These are phyloP conservation scores for Fraxinus americana DNA, from an alignment of 257 asterid species.

Conservation along the genomic window DNA sequence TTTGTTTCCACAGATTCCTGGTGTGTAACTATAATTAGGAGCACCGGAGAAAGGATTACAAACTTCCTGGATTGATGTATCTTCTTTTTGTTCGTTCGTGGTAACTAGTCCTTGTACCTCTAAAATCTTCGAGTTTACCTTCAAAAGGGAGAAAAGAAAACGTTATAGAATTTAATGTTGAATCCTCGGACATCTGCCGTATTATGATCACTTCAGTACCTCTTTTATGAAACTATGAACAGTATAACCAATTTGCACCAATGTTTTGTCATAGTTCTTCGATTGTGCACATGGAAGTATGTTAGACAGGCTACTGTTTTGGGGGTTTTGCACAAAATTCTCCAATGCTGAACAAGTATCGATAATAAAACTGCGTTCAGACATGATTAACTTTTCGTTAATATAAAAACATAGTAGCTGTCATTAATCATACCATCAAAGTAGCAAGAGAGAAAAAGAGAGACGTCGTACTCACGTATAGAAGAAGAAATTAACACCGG, in stretches of 20 bases:
- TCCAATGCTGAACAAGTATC: slow-evolving; percentile 54
- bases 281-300: slow-evolving; percentile 51
- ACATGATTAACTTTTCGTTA: not conserved
- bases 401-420: not conserved
- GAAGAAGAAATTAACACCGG: slow-evolving; percentile 54
- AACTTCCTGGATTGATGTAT: slow-evolving; percentile 24
- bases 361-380: slow-evolving; percentile 40
- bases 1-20: slow-evolving; percentile 36
- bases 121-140: slow-evolving; percentile 47
- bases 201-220: slow-evolving; percentile 32
- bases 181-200: not conserved
- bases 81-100: slow-evolving; percentile 19
- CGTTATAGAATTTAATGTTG: not conserved
- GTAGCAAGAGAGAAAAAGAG: slow-evolving; percentile 9
- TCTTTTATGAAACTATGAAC: slow-evolving; percentile 47
- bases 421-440: not conserved
- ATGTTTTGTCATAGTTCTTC: slow-evolving; percentile 22
- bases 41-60: slow-evolving; percentile 57
- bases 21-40: slow-evolving; percentile 49
- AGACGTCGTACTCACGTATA: slow-evolving; percentile 43
- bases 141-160: slow-evolving; percentile 1
- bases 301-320: slow-evolving; percentile 38
- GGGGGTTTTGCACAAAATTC: slow-evolving; percentile 41
- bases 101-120: slow-evolving; percentile 30
- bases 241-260: slow-evolving; percentile 42